These are phyloP conservation scores for Metarhizium guizhouense DNA, from an alignment of 2,329 filamentous ascomycete genomes.

Conservation along the genomic window DNA sequence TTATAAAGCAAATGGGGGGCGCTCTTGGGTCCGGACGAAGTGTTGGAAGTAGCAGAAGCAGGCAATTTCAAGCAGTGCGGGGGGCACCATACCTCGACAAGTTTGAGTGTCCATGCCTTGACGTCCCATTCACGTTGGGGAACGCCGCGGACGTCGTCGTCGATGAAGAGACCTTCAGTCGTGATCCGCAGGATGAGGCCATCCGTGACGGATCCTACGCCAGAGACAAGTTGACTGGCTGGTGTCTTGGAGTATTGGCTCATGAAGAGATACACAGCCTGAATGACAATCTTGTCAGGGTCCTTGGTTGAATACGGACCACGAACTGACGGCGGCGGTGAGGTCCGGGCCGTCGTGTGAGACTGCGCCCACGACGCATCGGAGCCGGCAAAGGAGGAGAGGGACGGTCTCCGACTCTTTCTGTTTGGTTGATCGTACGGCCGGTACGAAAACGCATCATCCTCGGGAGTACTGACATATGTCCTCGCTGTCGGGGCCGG, in stretches of 20 bases:
- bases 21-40: constrained; percentile 28
- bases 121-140: constrained; percentile 98
- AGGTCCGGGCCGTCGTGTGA: constrained; percentile 73
- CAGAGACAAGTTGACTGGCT: constrained; percentile 79
- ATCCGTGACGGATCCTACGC: constrained; percentile 78
- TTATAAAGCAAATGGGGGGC: constrained; percentile 38
- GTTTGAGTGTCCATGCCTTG: constrained; percentile 94
- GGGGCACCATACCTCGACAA: constrained; percentile 80
- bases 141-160: constrained; percentile 85
- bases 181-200: constrained; percentile 87
- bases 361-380: constrained; percentile 83
- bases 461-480: constrained; percentile 47
- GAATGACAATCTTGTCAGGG: constrained; percentile 92
- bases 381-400: constrained; percentile 60
- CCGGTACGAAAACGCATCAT: constrained; percentile 63
- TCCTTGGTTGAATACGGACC: constrained; percentile 80
- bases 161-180: constrained; percentile 91
- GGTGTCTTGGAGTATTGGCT: constrained; percentile 84
- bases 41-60: constrained; percentile 29
- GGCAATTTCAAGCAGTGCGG: constrained; percentile 47
- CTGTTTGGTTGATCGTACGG: constrained; percentile 65
- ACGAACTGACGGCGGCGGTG: constrained; percentile 69
- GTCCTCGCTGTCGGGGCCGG: constrained; percentile 46
- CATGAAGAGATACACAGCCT: constrained; percentile 86
- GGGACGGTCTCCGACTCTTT: constrained; percentile 50